Conservation (phyloP, 2,329 filamentous ascomycete genomes). For the Emydomyces testavorans region DNA sequence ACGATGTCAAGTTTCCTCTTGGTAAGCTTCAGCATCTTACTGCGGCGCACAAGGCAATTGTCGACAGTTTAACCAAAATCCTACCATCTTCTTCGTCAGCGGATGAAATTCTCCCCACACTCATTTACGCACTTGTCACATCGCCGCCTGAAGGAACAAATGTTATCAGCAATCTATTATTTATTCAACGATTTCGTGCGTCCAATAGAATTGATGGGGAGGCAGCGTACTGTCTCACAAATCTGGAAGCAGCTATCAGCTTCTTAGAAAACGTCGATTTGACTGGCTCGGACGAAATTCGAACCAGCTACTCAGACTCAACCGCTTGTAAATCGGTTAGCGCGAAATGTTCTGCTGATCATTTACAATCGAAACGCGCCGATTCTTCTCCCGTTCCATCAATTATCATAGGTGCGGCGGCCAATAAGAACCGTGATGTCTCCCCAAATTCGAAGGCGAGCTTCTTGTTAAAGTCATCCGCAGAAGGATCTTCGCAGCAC, state of each 20-base stretch:
- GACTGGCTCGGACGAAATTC: conserved; percentile 51
- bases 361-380: not conserved
- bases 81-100: conserved; percentile 71
- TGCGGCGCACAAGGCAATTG: conserved; percentile 82
- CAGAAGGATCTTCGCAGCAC: conserved; percentile 49
- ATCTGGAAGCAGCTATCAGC: conserved; percentile 84
- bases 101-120: conserved; percentile 90
- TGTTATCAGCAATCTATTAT: conserved; percentile 86
- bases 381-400: not conserved
- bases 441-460: conserved; percentile 20
- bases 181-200: conserved; percentile 84
- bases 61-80: conserved; percentile 63
- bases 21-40: conserved; percentile 86
- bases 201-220: conserved; percentile 81
- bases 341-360: not conserved
- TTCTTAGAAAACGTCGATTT: conserved; percentile 94
- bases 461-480: conserved; percentile 21
- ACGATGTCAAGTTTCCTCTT: conserved; percentile 72
- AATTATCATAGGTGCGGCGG: not conserved
- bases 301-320: not conserved
- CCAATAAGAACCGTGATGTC: not conserved
- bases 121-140: conserved; percentile 93
- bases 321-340: not conserved
- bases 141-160: conserved; percentile 74
- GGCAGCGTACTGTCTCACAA: conserved; percentile 90